Evolutionary conservation across 352 stramenopile species (phyloP), one percentile per base, ranked within the genome.

Genomic region (Phytophthora fragariaefolia): DNA sequence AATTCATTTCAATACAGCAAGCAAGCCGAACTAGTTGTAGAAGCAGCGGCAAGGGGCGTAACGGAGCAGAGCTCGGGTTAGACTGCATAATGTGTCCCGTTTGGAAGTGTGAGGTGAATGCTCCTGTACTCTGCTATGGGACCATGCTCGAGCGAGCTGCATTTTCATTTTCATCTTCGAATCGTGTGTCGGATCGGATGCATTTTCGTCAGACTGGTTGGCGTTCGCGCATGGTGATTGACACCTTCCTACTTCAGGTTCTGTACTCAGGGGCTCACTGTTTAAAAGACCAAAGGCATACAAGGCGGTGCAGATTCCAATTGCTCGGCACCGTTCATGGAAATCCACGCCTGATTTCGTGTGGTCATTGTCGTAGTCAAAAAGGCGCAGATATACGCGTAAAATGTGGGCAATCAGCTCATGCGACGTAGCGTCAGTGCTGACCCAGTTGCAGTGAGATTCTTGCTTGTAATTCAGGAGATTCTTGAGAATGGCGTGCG

Each of bases 371-470:
- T 62, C 52, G 15, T 66, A 60, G 45, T 71, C 65, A 30, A 60
- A 68, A 40, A 71, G 57, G 12, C 56, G 56, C 15, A 74, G 55
- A 12, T 77, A 74, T 10, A 77, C 50, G 0, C 59, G 70, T 3
- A 77, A 18, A 45, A 68, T 38, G 20, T 71, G 59, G 1, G 38
- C 55, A 27, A 77, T 20, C 9, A 69, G 18, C 57, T 77, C 65
- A 5, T 66, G 28, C 5, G 49, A 47, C 22, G 4, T 27, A 3
- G 24, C 27, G 47, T 63, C 54, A 9, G 20, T 3, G 6, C 34
- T 18, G 17, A 22, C 15, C 9, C 48, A 24, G n/a, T 23, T 28
- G 17, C 20, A 6, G 12, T 49, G 45, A 20, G 50, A 10, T 20
- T 43, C 38, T 5, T 59, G 24, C 18, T 40, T 63, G 30, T 12